Percentiles rank a stretch among this genome's conserved stretches.
These are phyloP conservation scores for Dissophora ornata DNA, from an alignment of 192 early-diverging fungal species.

Conservation along the genomic window DNA sequence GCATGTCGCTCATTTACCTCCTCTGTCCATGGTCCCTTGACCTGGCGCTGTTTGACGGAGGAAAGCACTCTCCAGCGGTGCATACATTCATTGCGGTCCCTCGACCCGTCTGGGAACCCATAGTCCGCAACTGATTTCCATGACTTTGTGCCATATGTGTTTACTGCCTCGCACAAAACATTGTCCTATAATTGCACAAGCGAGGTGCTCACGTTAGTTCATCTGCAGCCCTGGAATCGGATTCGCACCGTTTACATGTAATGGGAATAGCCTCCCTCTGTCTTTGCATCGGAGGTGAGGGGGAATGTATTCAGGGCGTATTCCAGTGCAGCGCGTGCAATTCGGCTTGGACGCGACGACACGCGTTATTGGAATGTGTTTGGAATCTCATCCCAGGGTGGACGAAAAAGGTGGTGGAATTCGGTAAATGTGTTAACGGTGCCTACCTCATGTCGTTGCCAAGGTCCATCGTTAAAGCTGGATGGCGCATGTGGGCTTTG, in stretches of 20 bases:
- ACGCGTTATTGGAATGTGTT: no score
- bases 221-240: no score
- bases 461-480: constrained; percentile 29
- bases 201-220: no score
- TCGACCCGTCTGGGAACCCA: constrained; percentile 40
- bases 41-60: constrained; percentile 24
- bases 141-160: constrained; percentile 30
- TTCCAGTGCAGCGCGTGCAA: no score
- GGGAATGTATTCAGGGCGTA: no score
- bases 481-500: background rate
- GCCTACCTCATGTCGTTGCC: constrained; percentile 47
- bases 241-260: no score
- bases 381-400: no score
- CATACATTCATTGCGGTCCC: constrained; percentile 40
- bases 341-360: no score
- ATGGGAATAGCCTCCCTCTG: no score
- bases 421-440: no score
- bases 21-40: constrained; percentile 53
- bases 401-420: no score
- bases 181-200: constrained; percentile 36
- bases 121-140: constrained; percentile 42
- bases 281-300: no score
- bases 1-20: constrained; percentile 21
- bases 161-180: constrained; percentile 31
- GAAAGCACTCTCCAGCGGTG: constrained; percentile 43